Evolutionary conservation across 164 flowering plant genomes (phyloP).

Genomic region (Vitis cinerea): DNA sequence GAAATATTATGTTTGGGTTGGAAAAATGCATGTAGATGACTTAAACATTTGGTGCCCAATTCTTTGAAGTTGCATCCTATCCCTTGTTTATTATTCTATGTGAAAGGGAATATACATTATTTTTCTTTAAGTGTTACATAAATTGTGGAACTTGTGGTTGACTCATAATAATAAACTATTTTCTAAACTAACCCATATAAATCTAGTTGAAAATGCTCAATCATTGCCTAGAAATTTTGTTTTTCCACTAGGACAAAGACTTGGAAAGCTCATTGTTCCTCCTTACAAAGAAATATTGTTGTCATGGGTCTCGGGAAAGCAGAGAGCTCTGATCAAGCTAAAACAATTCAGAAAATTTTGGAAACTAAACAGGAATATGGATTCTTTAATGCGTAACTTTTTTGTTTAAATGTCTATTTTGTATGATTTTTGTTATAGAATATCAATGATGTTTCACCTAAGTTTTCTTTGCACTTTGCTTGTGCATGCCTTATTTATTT

Average conservation of each 20-base stretch:
- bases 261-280: constrained; percentile 23
- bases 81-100: not conserved
- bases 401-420: not conserved
- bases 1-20: not conserved
- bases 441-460: no score
- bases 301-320: constrained; percentile 23
- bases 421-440: no score
- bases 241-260: constrained; percentile 25
- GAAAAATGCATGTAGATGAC: not conserved
- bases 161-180: no score
- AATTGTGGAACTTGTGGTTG: no score
- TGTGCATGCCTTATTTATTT: no score
- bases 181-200: no score
- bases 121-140: no score
- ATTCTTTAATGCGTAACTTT: not conserved
- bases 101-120: no score
- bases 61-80: not conserved
- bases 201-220: constrained; percentile 3
- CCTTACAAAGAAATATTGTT: constrained; percentile 17
- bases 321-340: constrained; percentile 8
- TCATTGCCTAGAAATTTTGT: constrained; percentile 26
- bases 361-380: constrained; percentile 32
- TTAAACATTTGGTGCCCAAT: not conserved
- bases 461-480: no score
- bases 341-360: constrained; percentile 18